phyloP scores from a whole-genome alignment of 1,284 basidiomycete genomes.

The Xerocomus cyaneibrunnescens region DNA sequence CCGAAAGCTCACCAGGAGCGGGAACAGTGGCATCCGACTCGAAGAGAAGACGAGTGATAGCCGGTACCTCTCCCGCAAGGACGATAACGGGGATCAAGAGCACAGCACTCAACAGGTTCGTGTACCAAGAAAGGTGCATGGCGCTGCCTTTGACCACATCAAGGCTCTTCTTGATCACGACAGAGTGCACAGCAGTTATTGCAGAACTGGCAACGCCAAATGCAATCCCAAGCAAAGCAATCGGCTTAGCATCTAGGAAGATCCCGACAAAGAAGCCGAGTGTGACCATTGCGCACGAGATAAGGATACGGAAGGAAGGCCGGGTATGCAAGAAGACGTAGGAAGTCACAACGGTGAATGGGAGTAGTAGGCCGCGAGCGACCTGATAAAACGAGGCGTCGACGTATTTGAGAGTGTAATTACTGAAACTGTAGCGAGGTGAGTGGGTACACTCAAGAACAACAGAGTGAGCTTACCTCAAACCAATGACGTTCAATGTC shows the following conservation, averaged over 20 bases:
- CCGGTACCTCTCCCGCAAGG: constrained; percentile 68
- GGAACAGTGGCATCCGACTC: constrained; percentile 40
- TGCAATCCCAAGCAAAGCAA: constrained; percentile 61
- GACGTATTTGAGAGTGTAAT: constrained; percentile 88
- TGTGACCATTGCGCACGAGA: constrained; percentile 74
- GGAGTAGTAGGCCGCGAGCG: constrained; percentile 82
- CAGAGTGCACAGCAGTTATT: constrained; percentile 80
- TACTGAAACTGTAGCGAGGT: constrained; percentile 64
- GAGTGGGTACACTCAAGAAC: neutral
- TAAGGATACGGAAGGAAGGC: constrained; percentile 69
- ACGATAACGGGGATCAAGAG: constrained; percentile 66
- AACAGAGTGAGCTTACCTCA: constrained; percentile 53
- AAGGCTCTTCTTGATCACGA: constrained; percentile 81
- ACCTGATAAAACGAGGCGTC: constrained; percentile 92
- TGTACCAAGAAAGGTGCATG: constrained; percentile 81
- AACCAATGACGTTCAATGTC: constrained; percentile 70
- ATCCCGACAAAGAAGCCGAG: constrained; percentile 84
- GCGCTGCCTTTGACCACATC: constrained; percentile 76
- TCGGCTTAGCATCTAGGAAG: constrained; percentile 66
- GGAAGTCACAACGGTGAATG: constrained; percentile 83
- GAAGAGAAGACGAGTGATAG: constrained; percentile 58
- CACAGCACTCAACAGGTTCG: constrained; percentile 71
- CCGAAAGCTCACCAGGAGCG: constrained; percentile 41
- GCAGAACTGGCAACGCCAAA: constrained; percentile 78
- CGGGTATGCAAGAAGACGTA: constrained; percentile 67